Evolutionary conservation across 1,139 yeast species (phyloP).

Genomic region (Meyerozyma elateridarum): DNA sequence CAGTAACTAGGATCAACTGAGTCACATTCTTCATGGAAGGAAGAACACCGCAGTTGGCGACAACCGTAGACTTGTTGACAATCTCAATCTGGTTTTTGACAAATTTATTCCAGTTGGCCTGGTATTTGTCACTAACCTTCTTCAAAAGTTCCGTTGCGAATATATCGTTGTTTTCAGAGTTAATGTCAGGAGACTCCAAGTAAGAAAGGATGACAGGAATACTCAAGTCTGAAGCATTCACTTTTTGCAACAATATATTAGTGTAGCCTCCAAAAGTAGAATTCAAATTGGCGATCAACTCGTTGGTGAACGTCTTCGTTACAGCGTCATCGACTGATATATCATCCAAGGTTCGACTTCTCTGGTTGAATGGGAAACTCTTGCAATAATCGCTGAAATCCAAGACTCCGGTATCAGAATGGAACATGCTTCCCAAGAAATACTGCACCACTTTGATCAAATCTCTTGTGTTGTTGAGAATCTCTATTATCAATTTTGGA

Average conservation of each 20-base stretch:
- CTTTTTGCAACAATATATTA: slow-evolving; percentile 30
- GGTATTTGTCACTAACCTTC: slow-evolving; percentile 49
- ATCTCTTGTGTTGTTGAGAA: slow-evolving; percentile 32
- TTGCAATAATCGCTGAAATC: slow-evolving; percentile 48
- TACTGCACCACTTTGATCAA: slow-evolving; percentile 52
- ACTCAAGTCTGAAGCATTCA: slow-evolving; percentile 35
- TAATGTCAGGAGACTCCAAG: slow-evolving; percentile 37
- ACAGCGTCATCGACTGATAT: slow-evolving; percentile 17
- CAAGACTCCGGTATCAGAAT: slow-evolving; percentile 44
- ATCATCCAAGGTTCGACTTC: slow-evolving; percentile 26
- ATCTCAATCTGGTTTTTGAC: slow-evolving; percentile 50
- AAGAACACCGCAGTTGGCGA: slow-evolving; percentile 39
- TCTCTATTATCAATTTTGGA: slow-evolving; percentile 38
- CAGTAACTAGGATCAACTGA: slow-evolving; percentile 31
- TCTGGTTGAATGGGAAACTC: slow-evolving; percentile 32
- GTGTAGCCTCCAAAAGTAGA: slow-evolving; percentile 49
- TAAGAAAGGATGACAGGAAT: slow-evolving; percentile 35
- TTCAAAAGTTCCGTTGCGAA: slow-evolving; percentile 48
- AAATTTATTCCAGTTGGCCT: slow-evolving; percentile 55
- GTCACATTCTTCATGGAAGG: slow-evolving; percentile 32
- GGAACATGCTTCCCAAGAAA: slow-evolving; percentile 63
- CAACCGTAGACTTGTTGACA: slow-evolving; percentile 46
- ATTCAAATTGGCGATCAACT: slow-evolving; percentile 47
- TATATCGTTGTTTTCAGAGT: slow-evolving; percentile 36
- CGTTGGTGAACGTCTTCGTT: slow-evolving; percentile 37